A percentile compares a stretch with the other conserved stretches of the same genome.
phyloP scores from a whole-genome alignment of 1,284 basidiomycete genomes.

The Naganishia cerealis region DNA sequence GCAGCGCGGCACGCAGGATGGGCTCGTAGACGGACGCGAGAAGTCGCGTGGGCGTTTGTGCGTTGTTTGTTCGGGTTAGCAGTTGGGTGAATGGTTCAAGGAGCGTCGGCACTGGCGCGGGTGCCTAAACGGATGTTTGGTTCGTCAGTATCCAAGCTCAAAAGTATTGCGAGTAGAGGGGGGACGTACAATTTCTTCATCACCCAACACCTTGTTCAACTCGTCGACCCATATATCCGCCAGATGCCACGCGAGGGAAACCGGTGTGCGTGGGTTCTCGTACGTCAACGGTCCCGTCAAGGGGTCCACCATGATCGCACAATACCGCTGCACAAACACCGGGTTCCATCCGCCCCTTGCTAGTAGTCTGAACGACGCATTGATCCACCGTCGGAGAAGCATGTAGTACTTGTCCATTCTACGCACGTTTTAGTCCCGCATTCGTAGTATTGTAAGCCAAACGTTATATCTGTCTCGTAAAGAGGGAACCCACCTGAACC shows the following conservation, averaged over 20 bases:
- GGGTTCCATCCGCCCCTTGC: conserved; percentile 69
- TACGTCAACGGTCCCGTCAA: conserved; percentile 76
- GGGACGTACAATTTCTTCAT: conserved; percentile 42
- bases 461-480: neutral
- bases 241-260: conserved; percentile 77
- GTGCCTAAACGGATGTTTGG: conserved; percentile 26
- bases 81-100: conserved; percentile 49
- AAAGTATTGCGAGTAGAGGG: neutral
- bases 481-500: conserved; percentile 65
- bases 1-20: conserved; percentile 37
- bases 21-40: conserved; percentile 45
- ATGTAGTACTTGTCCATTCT: conserved; percentile 97
- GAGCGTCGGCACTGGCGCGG: conserved; percentile 44
- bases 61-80: conserved; percentile 46
- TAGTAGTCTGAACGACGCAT: conserved; percentile 78
- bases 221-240: conserved; percentile 89
- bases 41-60: conserved; percentile 48
- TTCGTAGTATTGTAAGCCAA: no score
- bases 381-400: conserved; percentile 83
- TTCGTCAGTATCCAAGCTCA: neutral
- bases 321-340: conserved; percentile 63
- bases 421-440: conserved; percentile 5
- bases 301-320: conserved; percentile 62
- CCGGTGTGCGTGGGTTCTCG: conserved; percentile 41
- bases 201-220: conserved; percentile 67